phyloP scores from a whole-genome alignment of 208 protist genomes.

The Endotrypanum monterogeii region DNA sequence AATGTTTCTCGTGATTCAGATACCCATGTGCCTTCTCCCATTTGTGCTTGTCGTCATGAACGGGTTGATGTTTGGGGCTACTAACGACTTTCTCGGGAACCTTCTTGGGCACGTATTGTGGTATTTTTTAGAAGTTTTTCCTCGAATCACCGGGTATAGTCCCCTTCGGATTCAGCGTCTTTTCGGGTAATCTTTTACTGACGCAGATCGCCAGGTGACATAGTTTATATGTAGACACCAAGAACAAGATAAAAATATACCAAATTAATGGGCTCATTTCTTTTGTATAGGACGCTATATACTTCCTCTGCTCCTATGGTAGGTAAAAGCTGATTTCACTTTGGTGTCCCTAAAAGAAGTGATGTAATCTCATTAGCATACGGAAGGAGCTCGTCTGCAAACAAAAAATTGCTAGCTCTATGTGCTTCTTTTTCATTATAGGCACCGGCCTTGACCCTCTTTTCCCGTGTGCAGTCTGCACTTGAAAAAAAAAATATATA shows the following conservation, averaged over 20 bases:
- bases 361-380: not conserved
- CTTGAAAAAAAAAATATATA: not conserved
- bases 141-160: constrained; percentile 74
- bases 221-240: not conserved
- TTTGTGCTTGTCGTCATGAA: constrained; percentile 54
- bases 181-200: constrained; percentile 30
- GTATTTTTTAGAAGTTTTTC: constrained; percentile 87
- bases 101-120: constrained; percentile 77
- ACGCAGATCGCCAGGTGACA: not conserved
- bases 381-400: not conserved
- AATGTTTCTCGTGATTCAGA: constrained; percentile 52
- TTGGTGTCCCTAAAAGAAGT: not conserved
- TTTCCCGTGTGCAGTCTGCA: not conserved
- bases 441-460: not conserved
- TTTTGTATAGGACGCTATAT: not conserved
- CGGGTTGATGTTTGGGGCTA: constrained; percentile 27
- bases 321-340: not conserved
- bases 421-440: not conserved
- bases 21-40: constrained; percentile 61
- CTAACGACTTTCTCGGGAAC: constrained; percentile 47
- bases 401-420: not conserved
- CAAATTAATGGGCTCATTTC: not conserved
- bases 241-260: constrained; percentile 4
- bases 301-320: not conserved
- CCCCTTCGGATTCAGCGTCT: constrained; percentile 53